These are phyloP conservation scores for Psidium friedrichsthalianum DNA, from an alignment of 345 rosid species.

Conservation along the genomic window DNA sequence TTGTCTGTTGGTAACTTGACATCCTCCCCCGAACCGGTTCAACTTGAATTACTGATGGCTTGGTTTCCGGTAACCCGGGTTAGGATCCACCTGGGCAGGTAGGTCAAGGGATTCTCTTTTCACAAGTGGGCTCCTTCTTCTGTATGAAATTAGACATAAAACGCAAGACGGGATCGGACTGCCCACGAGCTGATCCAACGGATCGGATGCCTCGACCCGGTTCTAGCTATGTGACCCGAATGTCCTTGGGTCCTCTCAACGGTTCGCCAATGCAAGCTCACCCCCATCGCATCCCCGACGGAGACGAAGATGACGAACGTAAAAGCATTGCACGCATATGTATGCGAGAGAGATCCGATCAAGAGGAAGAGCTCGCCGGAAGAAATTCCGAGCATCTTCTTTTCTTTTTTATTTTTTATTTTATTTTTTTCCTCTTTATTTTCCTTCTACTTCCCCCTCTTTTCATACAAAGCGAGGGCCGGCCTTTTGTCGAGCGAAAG, in stretches of 20 bases:
- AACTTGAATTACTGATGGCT: too few species aligned
- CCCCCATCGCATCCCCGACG: not conserved
- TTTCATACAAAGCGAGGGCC: too few species aligned
- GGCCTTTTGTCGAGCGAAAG: too few species aligned
- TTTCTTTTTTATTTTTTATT: too few species aligned
- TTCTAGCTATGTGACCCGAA: conserved; percentile 52
- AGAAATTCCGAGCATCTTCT: conserved; percentile 46
- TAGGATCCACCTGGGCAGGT: not conserved
- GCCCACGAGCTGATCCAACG: not conserved
- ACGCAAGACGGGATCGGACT: not conserved
- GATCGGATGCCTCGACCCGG: conserved; percentile 53
- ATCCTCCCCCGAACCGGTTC: not conserved
- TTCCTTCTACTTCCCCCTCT: too few species aligned
- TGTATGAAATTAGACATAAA: not conserved
- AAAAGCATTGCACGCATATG: too few species aligned
- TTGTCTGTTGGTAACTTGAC: too few species aligned
- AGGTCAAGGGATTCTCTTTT: not conserved
- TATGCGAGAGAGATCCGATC: conserved; percentile 16
- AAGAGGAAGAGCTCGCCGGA: conserved; percentile 55
- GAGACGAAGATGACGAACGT: not conserved
- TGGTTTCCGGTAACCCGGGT: not conserved
- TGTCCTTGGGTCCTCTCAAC: conserved; percentile 62
- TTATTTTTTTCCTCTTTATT: too few species aligned
- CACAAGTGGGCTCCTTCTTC: not conserved
- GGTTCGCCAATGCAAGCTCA: not conserved